Evolutionary conservation across 352 stramenopile species (phyloP), one percentile per base, ranked within the genome.

Genomic region (Phytophthora chlamydospora): DNA sequence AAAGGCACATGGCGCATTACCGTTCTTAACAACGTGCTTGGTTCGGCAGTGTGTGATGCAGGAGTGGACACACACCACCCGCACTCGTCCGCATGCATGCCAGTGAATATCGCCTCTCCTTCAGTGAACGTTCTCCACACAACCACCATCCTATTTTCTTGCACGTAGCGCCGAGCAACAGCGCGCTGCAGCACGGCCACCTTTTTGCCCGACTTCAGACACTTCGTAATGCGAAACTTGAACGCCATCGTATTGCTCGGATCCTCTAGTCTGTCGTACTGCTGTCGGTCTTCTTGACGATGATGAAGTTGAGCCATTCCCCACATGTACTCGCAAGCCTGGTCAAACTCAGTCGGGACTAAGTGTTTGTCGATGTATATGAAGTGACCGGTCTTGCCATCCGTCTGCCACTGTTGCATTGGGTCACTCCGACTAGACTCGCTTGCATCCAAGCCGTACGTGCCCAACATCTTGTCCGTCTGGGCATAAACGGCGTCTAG

Each of bases 101-200:
- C 55, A 29, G 19, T 40, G 39, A 70, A 70, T 12, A 38, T 32
- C 5, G 48, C 62, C 42, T 70, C 62, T 3, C 62, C 62, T 24
- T 70, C 55, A 13, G 49, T 61, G 24, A 70, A 62, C 29, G 51
- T 57, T 39, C 56, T 13, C 61, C 61, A 69, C 12, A 69, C 41
- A 12, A 60, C 52, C 49, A 71, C 62, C 38, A 54, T 56, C 1
- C 56, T 48, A 3, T 45, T 46, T 6, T 34, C 39, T 11, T 66
- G 24, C 29, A 62, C 10, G 24, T 62, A 62, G 9, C 56, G 56
- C 4, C 56, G 62, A 40, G 47, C 16, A 10, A 49, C 43, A n/a
- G 59, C 9, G 5, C 62, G 42, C 56, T 66, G 62, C 10, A 71
- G n/a, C 1, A 66, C 62, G 0, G 62, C 62, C 14, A 47, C 62